Conservation (phyloP, 352 stramenopile species). For the Phytophthora cryptogea region DNA sequence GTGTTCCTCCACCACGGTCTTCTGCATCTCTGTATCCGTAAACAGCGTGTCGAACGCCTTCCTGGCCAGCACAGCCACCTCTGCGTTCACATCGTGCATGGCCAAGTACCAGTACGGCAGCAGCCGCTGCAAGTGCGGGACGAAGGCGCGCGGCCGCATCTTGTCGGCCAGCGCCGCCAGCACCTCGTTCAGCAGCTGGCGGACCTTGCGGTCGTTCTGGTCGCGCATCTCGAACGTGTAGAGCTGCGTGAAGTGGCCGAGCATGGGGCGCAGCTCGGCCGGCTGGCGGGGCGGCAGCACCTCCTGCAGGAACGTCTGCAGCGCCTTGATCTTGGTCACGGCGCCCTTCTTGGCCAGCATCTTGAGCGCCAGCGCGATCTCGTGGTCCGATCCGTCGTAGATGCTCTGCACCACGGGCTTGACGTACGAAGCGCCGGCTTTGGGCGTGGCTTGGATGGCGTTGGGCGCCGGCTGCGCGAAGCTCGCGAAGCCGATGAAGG, state of each 20-base stretch:
- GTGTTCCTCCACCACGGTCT: slow-evolving; percentile 47
- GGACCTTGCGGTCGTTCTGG: slow-evolving; percentile 85
- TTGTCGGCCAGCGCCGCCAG: slow-evolving; percentile 59
- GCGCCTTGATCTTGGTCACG: slow-evolving; percentile 84
- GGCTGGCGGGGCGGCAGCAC: slow-evolving; percentile 68
- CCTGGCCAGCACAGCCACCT: slow-evolving; percentile 53
- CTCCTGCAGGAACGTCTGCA: slow-evolving; percentile 59
- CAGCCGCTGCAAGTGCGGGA: slow-evolving; percentile 66
- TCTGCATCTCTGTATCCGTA: slow-evolving; percentile 31
- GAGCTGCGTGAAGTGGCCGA: slow-evolving; percentile 78
- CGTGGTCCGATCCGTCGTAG: slow-evolving; percentile 81
- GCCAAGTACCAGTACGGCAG: slow-evolving; percentile 82
- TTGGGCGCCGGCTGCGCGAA: slow-evolving; percentile 46
- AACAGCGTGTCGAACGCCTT: slow-evolving; percentile 66
- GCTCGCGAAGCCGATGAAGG: slow-evolving; percentile 79
- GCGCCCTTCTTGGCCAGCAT: slow-evolving; percentile 85
- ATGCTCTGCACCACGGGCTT: slow-evolving; percentile 47
- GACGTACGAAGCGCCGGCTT: slow-evolving; percentile 17
- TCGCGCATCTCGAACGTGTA: slow-evolving; percentile 84
- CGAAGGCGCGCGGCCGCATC: slow-evolving; percentile 73
- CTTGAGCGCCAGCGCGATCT: slow-evolving; percentile 80
- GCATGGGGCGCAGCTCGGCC: slow-evolving; percentile 63
- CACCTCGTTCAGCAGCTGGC: slow-evolving; percentile 77
- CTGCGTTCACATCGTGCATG: slow-evolving; percentile 75
- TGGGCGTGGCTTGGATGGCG: slow-evolving; percentile 19